These are phyloP conservation scores for Claviceps digitariae DNA, from an alignment of 2,329 filamentous ascomycete genomes.

Conservation along the genomic window DNA sequence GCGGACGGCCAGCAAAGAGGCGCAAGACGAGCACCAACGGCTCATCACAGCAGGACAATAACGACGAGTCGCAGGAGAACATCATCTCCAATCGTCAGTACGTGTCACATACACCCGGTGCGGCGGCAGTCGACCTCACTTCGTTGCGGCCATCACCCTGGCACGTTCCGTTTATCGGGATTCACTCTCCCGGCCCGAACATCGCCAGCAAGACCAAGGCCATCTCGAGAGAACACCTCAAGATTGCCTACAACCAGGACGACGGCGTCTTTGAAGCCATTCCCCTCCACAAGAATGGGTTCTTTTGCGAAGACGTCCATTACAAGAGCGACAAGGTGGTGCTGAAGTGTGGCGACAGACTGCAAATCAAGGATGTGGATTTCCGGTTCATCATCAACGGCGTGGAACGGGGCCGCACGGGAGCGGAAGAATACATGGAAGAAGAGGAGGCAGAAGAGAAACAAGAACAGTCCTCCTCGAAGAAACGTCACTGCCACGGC, in stretches of 20 bases:
- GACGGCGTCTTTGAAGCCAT: slow-evolving; percentile 51
- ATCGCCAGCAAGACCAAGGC: slow-evolving; percentile 52
- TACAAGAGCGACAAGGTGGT: slow-evolving; percentile 41
- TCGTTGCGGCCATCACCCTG: slow-evolving; percentile 46
- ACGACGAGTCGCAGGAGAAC: slow-evolving; percentile 30
- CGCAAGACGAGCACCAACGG: slow-evolving; percentile 32
- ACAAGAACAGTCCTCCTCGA: slow-evolving; percentile 8
- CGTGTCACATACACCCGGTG: slow-evolving; percentile 44
- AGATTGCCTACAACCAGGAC: slow-evolving; percentile 55
- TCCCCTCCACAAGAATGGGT: slow-evolving; percentile 50
- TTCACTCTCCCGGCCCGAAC: slow-evolving; percentile 54
- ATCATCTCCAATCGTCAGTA: slow-evolving; percentile 46
- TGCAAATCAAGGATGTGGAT: slow-evolving; percentile 59
- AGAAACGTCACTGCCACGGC: slow-evolving; percentile 37
- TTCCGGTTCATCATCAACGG: slow-evolving; percentile 58
- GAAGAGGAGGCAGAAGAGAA: slow-evolving; percentile 26
- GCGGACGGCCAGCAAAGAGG: slow-evolving; percentile 31
- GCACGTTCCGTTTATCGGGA: slow-evolving; percentile 53
- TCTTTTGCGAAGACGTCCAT: slow-evolving; percentile 50
- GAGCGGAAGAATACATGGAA: slow-evolving; percentile 41
- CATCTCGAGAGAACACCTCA: slow-evolving; percentile 62
- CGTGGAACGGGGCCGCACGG: slow-evolving; percentile 41
- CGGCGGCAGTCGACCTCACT: slow-evolving; percentile 44
- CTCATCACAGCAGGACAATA: slow-evolving; percentile 28
- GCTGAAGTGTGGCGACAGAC: slow-evolving; percentile 49